Percentiles rank a stretch among this genome's conserved stretches.
phyloP scores from a whole-genome alignment of 768 basidiomycete genomes.

The Lactarius quietus region DNA sequence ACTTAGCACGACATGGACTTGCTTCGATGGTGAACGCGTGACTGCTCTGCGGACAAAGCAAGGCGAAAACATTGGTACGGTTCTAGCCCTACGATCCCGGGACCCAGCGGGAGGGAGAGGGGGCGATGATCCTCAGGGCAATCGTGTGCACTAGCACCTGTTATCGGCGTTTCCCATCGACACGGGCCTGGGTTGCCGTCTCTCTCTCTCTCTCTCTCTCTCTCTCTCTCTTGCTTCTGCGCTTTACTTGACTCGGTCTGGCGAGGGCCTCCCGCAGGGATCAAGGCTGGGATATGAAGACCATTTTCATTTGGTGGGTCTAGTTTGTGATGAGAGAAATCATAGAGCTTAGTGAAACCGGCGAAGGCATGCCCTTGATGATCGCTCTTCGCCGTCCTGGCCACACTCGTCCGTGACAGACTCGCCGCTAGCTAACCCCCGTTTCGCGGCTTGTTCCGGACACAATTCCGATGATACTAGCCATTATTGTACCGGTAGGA shows the following conservation, averaged over 20 bases:
- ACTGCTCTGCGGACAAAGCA: not conserved
- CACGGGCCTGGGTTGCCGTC: not conserved
- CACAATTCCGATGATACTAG: not conserved
- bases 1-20: slow-evolving; percentile 4
- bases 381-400: slow-evolving; percentile 1
- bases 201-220: slow-evolving; percentile 4
- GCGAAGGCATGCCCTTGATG: not conserved
- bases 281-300: too few relatives aligned
- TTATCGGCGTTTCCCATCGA: not conserved
- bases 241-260: not conserved
- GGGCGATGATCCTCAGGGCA: slow-evolving; percentile 10
- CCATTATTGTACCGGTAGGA: not conserved
- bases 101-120: slow-evolving; percentile 38
- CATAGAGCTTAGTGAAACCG: not conserved
- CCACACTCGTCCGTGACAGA: slow-evolving; percentile 24
- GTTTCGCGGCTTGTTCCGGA: not conserved
- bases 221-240: not conserved
- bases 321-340: too few relatives aligned
- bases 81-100: not conserved
- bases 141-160: not conserved
- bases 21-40: slow-evolving; percentile 15
- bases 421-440: not conserved
- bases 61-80: not conserved
- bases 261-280: too few relatives aligned
- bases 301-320: too few relatives aligned